These are phyloP conservation scores for Xylaria curta DNA, from an alignment of 495 filamentous ascomycete species.

Conservation along the genomic window DNA sequence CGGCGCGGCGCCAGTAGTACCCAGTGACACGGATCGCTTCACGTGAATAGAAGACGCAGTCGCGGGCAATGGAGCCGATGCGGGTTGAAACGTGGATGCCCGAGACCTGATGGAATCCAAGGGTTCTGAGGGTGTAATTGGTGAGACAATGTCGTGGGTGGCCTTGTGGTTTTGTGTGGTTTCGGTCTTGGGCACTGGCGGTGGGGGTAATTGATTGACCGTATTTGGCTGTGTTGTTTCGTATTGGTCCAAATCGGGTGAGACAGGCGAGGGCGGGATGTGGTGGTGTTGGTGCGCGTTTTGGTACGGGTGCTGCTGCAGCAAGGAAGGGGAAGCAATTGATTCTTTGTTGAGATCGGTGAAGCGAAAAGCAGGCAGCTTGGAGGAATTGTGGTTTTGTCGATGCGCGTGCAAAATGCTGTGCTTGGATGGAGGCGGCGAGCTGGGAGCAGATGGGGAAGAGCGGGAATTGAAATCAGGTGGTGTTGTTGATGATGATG, in stretches of 20 bases:
- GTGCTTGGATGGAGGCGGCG: conserved; percentile 38
- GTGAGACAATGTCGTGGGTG: conserved; percentile 34
- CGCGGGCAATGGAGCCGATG: conserved; percentile 25
- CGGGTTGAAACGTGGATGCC: conserved; percentile 48
- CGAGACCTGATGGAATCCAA: conserved; percentile 42
- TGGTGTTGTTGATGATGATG: conserved; percentile 23
- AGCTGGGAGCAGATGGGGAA: conserved; percentile 22
- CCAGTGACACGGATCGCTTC: conserved; percentile 52
- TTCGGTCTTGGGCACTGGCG: conserved; percentile 25
- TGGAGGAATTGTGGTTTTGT: conserved; percentile 57
- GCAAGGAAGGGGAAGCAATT: conserved; percentile 40
- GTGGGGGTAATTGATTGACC: conserved; percentile 34
- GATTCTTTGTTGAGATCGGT: conserved; percentile 53
- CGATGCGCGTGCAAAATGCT: conserved; percentile 51
- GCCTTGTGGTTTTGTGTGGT: conserved; percentile 31
- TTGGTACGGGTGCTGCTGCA: conserved; percentile 41
- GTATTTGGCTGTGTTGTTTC: conserved; percentile 42
- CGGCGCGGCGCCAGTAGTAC: conserved; percentile 36
- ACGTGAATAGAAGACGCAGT: conserved; percentile 37
- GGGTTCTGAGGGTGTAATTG: conserved; percentile 28
- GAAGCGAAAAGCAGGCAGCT: conserved; percentile 57
- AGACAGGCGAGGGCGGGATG: conserved; percentile 50
- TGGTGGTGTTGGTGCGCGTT: conserved; percentile 40
- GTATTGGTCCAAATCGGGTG: conserved; percentile 41
- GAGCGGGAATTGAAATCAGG: not conserved